Evolutionary conservation across 1,139 yeast genomes (phyloP).

Genomic region (Arxiozyma telluris): DNA sequence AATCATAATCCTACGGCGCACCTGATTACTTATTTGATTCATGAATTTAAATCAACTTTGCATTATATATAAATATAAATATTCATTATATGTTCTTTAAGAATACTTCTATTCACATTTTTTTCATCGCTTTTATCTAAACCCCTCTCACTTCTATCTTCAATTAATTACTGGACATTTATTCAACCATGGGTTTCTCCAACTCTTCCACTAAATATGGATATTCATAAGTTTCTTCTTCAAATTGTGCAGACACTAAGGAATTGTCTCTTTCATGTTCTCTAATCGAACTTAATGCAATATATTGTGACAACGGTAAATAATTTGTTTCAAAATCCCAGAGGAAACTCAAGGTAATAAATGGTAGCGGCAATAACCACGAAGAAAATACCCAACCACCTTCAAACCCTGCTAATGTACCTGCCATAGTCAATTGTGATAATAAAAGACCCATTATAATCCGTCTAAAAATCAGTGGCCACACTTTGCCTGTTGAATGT

Average conservation of each 20-base stretch:
- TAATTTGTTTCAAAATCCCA: constrained; percentile 80
- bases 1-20: constrained; percentile 2
- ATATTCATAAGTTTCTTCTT: constrained; percentile 61
- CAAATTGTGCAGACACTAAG: constrained; percentile 35
- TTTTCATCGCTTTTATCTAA: background rate
- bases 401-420: constrained; percentile 68
- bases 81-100: background rate
- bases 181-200: constrained; percentile 53
- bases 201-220: constrained; percentile 60
- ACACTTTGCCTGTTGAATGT: constrained; percentile 80
- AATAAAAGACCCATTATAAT: constrained; percentile 60
- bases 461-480: constrained; percentile 75
- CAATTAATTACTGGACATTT: constrained; percentile 1
- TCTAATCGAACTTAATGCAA: constrained; percentile 66
- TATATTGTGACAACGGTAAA: constrained; percentile 71
- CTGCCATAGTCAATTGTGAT: constrained; percentile 88
- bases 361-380: constrained; percentile 64
- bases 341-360: constrained; percentile 54
- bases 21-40: background rate
- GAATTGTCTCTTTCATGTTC: constrained; percentile 29
- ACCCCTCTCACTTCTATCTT: background rate
- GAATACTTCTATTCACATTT: background rate
- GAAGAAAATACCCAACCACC: constrained; percentile 70
- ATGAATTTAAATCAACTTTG: background rate
- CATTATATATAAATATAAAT: background rate